Evolutionary conservation across 2,329 filamentous ascomycete species (phyloP).

Genomic region (Berkeleyomyces basicola): DNA sequence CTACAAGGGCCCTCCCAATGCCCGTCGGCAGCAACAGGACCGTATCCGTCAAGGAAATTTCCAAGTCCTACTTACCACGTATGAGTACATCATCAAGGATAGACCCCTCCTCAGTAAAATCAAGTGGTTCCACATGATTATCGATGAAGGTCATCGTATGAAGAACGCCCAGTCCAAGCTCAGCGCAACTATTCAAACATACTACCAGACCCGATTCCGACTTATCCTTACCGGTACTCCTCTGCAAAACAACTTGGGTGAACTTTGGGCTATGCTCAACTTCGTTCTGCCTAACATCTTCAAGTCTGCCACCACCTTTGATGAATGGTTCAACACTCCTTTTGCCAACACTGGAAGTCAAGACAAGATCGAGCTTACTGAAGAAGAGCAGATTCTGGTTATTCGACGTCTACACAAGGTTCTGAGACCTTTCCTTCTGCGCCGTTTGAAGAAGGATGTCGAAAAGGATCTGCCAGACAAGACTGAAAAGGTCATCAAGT

Average conservation of each 20-base stretch:
- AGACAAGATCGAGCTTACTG: conserved; percentile 95
- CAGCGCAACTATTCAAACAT: conserved; percentile 82
- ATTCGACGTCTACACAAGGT: conserved; percentile 98
- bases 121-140: conserved; percentile 99
- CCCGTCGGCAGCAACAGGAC: conserved; percentile 79
- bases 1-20: conserved; percentile 86
- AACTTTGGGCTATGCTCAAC: conserved; percentile 95
- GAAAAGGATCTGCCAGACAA: conserved; percentile 98
- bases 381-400: conserved; percentile 98
- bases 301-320: conserved; percentile 96
- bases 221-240: conserved; percentile 96
- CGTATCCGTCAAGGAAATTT: conserved; percentile 89
- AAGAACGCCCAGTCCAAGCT: conserved; percentile 96
- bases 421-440: conserved; percentile 85
- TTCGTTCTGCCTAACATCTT: conserved; percentile 97
- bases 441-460: conserved; percentile 98
- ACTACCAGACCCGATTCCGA: conserved; percentile 88
- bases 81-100: conserved; percentile 99
- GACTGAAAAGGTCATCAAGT: conserved; percentile 98
- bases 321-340: conserved; percentile 99
- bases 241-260: conserved; percentile 88
- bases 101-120: conserved; percentile 90
- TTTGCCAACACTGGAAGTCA: conserved; percentile 97
- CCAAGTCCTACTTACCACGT: conserved; percentile 91
- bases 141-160: conserved; percentile 98